Conservation (phyloP, 495 filamentous ascomycete genomes). For the Penicillium bialowiezense region DNA sequence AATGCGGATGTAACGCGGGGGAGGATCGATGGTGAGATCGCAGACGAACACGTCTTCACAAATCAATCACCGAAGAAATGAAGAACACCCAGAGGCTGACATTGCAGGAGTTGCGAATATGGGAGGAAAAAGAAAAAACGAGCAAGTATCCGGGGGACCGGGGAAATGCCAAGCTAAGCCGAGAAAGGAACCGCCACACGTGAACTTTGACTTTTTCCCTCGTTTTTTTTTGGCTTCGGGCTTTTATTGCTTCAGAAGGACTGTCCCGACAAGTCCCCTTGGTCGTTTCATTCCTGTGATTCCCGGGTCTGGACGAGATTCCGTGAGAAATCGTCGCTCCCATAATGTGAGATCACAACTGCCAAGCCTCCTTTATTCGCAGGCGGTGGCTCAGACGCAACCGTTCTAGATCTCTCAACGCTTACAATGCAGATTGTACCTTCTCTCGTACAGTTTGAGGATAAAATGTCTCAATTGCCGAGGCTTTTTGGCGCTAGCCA, state of each 20-base stretch:
- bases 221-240: neutral
- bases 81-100: neutral
- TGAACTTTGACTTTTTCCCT: neutral
- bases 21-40: neutral
- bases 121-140: neutral
- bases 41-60: neutral
- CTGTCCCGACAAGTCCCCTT: no score
- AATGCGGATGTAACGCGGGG: slow-evolving; percentile 11
- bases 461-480: neutral
- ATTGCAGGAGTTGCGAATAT: neutral
- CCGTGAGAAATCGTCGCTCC: no score
- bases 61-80: no score
- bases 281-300: no score
- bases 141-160: neutral
- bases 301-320: no score
- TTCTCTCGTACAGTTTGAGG: neutral
- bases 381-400: neutral
- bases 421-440: no score
- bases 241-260: no score
- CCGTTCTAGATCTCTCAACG: neutral
- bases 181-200: slow-evolving; percentile 11
- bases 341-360: neutral
- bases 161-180: slow-evolving; percentile 3
- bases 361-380: neutral
- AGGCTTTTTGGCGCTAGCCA: neutral